phyloP scores from a whole-genome alignment of 768 basidiomycete species.

The Tylopilus plumbeoviolaceoides region DNA sequence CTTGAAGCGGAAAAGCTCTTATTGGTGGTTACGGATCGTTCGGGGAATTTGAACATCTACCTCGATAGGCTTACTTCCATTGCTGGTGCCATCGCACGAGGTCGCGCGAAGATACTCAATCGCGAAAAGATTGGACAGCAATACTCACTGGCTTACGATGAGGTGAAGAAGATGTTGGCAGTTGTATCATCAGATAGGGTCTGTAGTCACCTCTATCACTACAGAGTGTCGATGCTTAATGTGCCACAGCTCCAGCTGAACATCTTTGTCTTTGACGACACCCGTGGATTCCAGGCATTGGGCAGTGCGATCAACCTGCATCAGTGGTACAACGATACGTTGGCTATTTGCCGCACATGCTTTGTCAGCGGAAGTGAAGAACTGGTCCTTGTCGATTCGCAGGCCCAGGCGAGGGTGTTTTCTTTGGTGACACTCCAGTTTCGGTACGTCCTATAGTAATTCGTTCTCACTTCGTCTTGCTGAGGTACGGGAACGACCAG shows the following conservation, averaged over 20 bases:
- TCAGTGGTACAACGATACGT: slow-evolving; percentile 38
- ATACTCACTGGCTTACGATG: slow-evolving; percentile 48
- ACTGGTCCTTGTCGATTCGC: slow-evolving; percentile 45
- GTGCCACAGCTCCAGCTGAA: slow-evolving; percentile 28
- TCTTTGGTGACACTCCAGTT: slow-evolving; percentile 48
- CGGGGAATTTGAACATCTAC: slow-evolving; percentile 35
- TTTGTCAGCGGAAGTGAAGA: slow-evolving; percentile 53
- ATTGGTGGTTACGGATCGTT: slow-evolving; percentile 36
- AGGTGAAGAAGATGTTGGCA: slow-evolving; percentile 45
- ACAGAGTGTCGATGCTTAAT: background rate
- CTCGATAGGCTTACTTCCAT: slow-evolving; percentile 34
- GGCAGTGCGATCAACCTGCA: slow-evolving; percentile 40
- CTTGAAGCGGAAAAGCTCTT: slow-evolving; percentile 40
- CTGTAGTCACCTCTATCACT: background rate
- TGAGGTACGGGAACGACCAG: slow-evolving; percentile 23
- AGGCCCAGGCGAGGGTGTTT: slow-evolving; percentile 43
- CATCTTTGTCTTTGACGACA: slow-evolving; percentile 47
- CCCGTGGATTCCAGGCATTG: slow-evolving; percentile 37
- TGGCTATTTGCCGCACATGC: slow-evolving; percentile 32
- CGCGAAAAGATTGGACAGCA: slow-evolving; percentile 45
- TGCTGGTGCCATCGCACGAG: slow-evolving; percentile 27
- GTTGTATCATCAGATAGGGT: slow-evolving; percentile 44
- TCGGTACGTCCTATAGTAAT: background rate
- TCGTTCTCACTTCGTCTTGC: background rate
- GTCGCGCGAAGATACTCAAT: slow-evolving; percentile 32